Base-by-base conservation (phyloP, 2,329 filamentous ascomycete species). In the Thielaviopsis populi region DNA sequence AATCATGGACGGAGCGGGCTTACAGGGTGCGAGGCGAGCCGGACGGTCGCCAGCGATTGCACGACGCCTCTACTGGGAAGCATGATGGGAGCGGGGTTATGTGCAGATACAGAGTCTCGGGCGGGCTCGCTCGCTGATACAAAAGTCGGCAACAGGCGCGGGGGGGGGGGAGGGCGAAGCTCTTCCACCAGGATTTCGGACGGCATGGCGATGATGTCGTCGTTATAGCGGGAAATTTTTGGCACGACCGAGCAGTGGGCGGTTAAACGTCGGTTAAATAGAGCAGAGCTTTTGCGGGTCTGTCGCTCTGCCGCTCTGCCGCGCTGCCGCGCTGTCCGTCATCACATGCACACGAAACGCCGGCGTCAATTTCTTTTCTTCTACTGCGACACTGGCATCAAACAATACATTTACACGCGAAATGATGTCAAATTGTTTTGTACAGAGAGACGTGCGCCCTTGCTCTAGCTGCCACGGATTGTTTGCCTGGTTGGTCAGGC, bases 11-110 rank as follows among this genome's bases (percentile, higher is more conserved):
- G 46, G 19, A 50, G 24, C 15, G 17, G 19, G 66, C 71, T 40
- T 70, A 75, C 73, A 24, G 69, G 68, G 70, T 70, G 71, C 63
- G 66, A 68, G 17, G 68, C 68, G 33, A 71, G 56, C 63, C 70
- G 72, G 68, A 70, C 72, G 67, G 73, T 72, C 67, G 74, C 71
- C 64, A 75, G 67, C 62, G 74, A 73, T 68, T 74, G 73, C 68
- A 73, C 71, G 69, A 76, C 71, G 70, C 75, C 76, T 75, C 75
- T 75, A 67, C 76, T 77, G 65, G 75, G 75, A 70, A 78, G 73
- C 76, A 78, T 78, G 65, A 68, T 73, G 72, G 68, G n/a, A 24
- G 24, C 24, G 19, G 46, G 22, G 8, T 50, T 11, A 6, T 50
- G 22, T 50, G 46, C 46, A 50, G 46, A 30, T 53, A 22, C 17